Conservation (phyloP, 2,329 filamentous ascomycete species). For the Xylariomycetidae sp. region DNA sequence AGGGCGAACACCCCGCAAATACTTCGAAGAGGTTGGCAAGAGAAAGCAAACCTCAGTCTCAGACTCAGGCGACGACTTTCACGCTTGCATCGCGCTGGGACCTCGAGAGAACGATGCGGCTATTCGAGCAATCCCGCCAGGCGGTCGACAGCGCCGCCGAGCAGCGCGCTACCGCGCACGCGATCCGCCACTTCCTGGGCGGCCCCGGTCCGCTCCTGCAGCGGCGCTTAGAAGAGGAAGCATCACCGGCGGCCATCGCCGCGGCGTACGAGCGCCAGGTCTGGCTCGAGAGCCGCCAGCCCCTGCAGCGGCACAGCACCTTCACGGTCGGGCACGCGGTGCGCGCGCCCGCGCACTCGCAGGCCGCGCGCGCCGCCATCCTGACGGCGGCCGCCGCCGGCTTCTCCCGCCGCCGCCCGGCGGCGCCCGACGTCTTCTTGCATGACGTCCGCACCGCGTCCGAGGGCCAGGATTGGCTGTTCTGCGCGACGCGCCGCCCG, state of each 20-base stretch:
- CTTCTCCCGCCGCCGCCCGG: conserved; percentile 8
- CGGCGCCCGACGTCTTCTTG: too few relatives aligned
- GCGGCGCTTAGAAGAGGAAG: conserved; percentile 1
- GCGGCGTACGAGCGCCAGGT: conserved; percentile 11
- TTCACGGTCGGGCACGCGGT: conserved; percentile 10
- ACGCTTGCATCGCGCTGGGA: too few relatives aligned
- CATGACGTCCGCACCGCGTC: conserved; percentile 3
- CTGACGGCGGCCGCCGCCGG: conserved; percentile 9
- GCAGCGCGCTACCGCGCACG: conserved; percentile 1
- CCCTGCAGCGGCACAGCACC: conserved; percentile 7
- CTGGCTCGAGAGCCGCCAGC: conserved; percentile 10
- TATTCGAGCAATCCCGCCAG: conserved; percentile 8
- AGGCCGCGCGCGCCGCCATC: conserved; percentile 9
- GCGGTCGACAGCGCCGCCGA: conserved; percentile 7
- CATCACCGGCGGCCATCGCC: conserved; percentile 2
- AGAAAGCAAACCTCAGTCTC: too few relatives aligned
- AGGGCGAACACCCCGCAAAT: too few relatives aligned
- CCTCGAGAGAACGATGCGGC: conserved; percentile 5
- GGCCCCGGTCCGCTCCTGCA: conserved; percentile 4
- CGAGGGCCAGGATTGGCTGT: conserved; percentile 9
- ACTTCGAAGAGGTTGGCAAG: too few relatives aligned
- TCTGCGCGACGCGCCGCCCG: conserved; percentile 8
- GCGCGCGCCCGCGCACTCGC: conserved; percentile 8
- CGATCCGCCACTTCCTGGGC: conserved; percentile 3
- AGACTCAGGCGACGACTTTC: too few relatives aligned